Base-by-base conservation (phyloP, 2,329 filamentous ascomycete genomes). In the Sporothrix schenckii region DNA sequence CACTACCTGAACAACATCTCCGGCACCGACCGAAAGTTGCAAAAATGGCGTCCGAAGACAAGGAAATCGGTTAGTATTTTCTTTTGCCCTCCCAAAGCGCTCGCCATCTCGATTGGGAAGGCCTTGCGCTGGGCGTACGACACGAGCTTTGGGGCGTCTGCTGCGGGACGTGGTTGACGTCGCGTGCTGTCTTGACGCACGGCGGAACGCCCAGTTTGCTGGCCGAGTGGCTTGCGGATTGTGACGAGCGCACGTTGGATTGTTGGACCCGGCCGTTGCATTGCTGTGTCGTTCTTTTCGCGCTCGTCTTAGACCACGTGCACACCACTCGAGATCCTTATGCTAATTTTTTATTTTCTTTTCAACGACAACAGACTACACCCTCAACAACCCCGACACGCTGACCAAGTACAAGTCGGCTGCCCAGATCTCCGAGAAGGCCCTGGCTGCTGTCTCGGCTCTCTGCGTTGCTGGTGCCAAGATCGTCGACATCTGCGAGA, bases 331-430 rank as follows among this genome's bases (percentile, higher is more conserved):
- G 11, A 60, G 34, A 61, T 24, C 58, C 41, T 39, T 11, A 5
- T 24, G 58, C 44, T 66, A 13, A 60, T 21, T 41, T 44, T 27
- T 14, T 41, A 7, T 4, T 4, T 50, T 19, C 41, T 11, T 54
- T n/a, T 47, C 9, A 24, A 65, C 44, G 4, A 10, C 34, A 1
- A 56, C 76, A 97, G 92, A 97, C 81, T 94, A 96, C 85, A 88
- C 92, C 76, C 89, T 97, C 81, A 92, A 89, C 82, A 95, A 96
- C 86, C 92, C 92, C 73, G 92, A 96, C 81, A 97, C 93, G 77
- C 88, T 99, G 77, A 98, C 95, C 83, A 99, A 98, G 87, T 98
- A 98, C 88, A 98, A 97, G 90, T 94, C 92, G 75, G 95, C 95
- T 71, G 94, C 92, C 74, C 87, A 92, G 80, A 98, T 99, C 83